Evolutionary conservation across 192 early-diverging fungal genomes (phyloP).

Genomic region (Kickxella alabastrina): DNA sequence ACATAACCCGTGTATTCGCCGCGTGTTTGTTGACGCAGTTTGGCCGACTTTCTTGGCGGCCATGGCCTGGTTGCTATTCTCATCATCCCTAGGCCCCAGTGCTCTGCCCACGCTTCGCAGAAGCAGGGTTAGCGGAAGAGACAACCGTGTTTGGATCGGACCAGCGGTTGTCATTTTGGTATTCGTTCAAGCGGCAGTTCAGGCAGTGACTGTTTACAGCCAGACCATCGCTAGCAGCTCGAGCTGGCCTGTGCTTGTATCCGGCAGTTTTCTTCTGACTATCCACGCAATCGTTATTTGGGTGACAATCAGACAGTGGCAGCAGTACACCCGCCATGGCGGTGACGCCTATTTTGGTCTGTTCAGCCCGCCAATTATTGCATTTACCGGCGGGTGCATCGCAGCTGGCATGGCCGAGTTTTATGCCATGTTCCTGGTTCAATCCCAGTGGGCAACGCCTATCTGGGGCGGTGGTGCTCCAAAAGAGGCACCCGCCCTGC

Average conservation of each 20-base stretch:
- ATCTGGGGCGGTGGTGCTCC: neutral
- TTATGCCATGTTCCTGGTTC: slow-evolving; percentile 20
- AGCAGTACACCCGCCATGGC: slow-evolving; percentile 1
- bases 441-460: slow-evolving; percentile 13
- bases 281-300: no score
- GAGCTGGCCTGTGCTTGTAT: neutral
- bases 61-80: slow-evolving; percentile 8
- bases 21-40: slow-evolving; percentile 13
- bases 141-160: slow-evolving; percentile 38
- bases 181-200: slow-evolving; percentile 1
- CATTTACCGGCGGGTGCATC: slow-evolving; percentile 1
- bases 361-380: slow-evolving; percentile 6
- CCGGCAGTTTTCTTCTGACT: no score
- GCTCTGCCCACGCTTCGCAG: neutral
- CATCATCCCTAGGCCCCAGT: neutral
- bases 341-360: slow-evolving; percentile 18
- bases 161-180: slow-evolving; percentile 17
- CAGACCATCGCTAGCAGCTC: neutral
- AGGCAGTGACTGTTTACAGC: slow-evolving; percentile 1
- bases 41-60: slow-evolving; percentile 1
- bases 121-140: neutral
- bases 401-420: slow-evolving; percentile 1
- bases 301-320: no score
- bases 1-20: slow-evolving; percentile 8
- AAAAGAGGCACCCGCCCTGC: neutral